Conservation (phyloP, 2,329 filamentous ascomycete species). For the Ophiostoma tasmaniense region DNA sequence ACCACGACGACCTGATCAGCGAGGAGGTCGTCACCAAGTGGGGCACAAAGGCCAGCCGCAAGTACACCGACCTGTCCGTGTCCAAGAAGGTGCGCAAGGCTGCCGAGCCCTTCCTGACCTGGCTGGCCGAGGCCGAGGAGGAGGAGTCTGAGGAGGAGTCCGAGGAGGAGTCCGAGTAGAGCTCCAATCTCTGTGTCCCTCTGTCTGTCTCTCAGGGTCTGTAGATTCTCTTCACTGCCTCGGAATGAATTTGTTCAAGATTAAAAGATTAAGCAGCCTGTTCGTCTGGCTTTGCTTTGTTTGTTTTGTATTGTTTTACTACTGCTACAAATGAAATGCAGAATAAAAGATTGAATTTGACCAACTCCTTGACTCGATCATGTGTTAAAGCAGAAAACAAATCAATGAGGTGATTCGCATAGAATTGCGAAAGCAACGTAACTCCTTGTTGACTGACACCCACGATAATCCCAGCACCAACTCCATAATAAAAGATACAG, state of each 20-base stretch:
- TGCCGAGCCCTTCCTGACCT: slow-evolving; percentile 86
- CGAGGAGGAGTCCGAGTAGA: slow-evolving; percentile 32
- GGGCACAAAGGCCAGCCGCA: slow-evolving; percentile 95
- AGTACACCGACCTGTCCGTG: slow-evolving; percentile 82
- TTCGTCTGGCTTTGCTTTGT: too few relatives aligned
- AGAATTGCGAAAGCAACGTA: background rate
- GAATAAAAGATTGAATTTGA: too few relatives aligned
- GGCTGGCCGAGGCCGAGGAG: slow-evolving; percentile 76
- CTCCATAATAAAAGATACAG: background rate
- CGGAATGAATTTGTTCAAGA: background rate
- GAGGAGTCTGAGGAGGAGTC: slow-evolving; percentile 30
- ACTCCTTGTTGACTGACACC: background rate
- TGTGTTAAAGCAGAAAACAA: background rate
- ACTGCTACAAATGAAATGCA: too few relatives aligned
- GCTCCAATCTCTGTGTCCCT: slow-evolving; percentile 5
- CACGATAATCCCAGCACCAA: background rate
- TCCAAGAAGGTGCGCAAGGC: slow-evolving; percentile 95
- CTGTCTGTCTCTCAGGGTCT: background rate
- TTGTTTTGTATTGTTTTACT: too few relatives aligned
- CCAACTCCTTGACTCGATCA: too few relatives aligned
- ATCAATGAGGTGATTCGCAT: background rate
- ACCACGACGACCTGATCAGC: slow-evolving; percentile 78
- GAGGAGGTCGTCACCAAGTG: slow-evolving; percentile 87
- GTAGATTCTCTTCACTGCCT: too few relatives aligned
- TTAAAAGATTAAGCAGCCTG: background rate